Evolutionary conservation across 768 basidiomycete genomes (phyloP).

Genomic region (Amanita exitialis): DNA sequence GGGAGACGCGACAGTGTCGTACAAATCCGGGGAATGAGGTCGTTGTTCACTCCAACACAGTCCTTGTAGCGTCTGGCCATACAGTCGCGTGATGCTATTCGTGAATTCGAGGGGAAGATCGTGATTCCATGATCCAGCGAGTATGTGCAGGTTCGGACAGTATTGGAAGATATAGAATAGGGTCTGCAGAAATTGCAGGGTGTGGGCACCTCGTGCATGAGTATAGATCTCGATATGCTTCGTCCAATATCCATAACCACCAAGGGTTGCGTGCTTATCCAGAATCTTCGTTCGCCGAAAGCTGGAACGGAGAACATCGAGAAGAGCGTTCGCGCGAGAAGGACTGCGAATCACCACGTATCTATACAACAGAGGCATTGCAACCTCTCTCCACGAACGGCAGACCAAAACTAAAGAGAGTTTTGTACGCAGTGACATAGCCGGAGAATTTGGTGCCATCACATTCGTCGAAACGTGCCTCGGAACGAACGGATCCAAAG

Average conservation of each 20-base stretch:
- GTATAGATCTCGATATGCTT: conserved; percentile 39
- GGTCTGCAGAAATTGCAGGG: conserved; percentile 27
- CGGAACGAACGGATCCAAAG: conserved; percentile 35
- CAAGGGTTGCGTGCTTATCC: neutral
- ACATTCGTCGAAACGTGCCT: conserved; percentile 30
- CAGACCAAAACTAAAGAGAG: conserved; percentile 38
- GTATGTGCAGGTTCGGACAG: conserved; percentile 34
- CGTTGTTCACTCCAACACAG: conserved; percentile 34
- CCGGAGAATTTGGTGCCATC: conserved; percentile 36
- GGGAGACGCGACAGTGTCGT: conserved; percentile 19
- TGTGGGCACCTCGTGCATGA: conserved; percentile 28
- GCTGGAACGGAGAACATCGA: conserved; percentile 24
- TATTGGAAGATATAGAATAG: conserved; percentile 33
- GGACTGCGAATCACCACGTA: conserved; percentile 37
- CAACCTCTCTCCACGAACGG: conserved; percentile 33
- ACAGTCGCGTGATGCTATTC: conserved; percentile 26
- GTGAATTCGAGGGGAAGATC: conserved; percentile 33
- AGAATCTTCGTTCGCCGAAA: conserved; percentile 5
- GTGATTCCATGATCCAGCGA: conserved; percentile 38
- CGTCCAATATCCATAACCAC: conserved; percentile 34
- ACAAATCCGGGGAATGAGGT: conserved; percentile 6
- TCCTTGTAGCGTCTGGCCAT: conserved; percentile 29
- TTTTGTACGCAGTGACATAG: conserved; percentile 37
- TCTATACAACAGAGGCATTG: conserved; percentile 33
- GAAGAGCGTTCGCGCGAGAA: conserved; percentile 25